Base-by-base conservation (phyloP, 1,284 basidiomycete genomes). In the Irpex rosettiformis region DNA sequence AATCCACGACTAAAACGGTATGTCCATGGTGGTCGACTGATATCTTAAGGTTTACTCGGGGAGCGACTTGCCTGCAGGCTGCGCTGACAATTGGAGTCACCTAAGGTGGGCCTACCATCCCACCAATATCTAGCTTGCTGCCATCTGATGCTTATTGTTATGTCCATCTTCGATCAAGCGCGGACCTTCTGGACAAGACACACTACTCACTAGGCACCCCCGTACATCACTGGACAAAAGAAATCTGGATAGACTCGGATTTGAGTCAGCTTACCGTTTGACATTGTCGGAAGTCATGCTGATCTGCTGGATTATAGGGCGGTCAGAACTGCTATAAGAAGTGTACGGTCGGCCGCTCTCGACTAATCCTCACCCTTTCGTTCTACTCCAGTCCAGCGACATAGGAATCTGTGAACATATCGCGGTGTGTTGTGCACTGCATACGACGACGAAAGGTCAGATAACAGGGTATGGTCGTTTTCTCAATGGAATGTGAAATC, bases 111-210 rank as follows among this genome's bases (percentile, higher is more conserved):
- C 55, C 30, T 55, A 61, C 62, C 61, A 52, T 61, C 60, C 47
- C 58, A 61, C 56, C 54, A 61, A 25, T 55, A 61, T 64, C 57
- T 55, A 55, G 57, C 51, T 58, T 54, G 48, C 61, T 55, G 57
- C 57, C 64, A 60, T 60, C 52, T 61, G 58, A 58, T 61, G 64
- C 65, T 28, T 70, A 70, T 70, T 70, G 69, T 70, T 63, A 64
- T 52, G 58, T 33, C 55, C 61, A 65, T 66, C 67, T 68, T 65
- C 67, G 68, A 68, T 68, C 66, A 63, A 55, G 40, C 42, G 27
- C 57, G 51, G 57, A 55, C 55, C 42, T 55, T 58, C 18, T 61
- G 57, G 40, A 28, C 37, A 18, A 42, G 49, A 54, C 60, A 48
- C 45, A 49, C 54, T 54, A 48, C 33, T 27, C 55, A 30, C 49